Evolutionary conservation across 441 rosid genomes (phyloP).

Genomic region (Pelargonium australe): DNA sequence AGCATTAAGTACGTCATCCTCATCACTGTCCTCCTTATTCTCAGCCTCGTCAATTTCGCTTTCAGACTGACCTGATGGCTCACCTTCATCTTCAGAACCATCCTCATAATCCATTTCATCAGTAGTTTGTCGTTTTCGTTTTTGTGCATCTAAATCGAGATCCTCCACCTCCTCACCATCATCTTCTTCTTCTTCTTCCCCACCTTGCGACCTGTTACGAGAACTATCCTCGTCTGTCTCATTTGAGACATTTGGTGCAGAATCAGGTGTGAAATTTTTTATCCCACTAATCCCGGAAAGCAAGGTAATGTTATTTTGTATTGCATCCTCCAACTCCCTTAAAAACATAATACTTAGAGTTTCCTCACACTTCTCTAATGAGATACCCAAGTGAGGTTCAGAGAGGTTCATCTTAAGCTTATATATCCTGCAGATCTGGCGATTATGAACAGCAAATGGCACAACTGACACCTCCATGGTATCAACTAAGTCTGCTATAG

Average conservation of each 20-base stretch:
- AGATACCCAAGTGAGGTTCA: slow-evolving; percentile 42
- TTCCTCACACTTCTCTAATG: slow-evolving; percentile 59
- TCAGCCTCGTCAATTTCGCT: slow-evolving; percentile 51
- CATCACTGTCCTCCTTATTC: slow-evolving; percentile 38
- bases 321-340: slow-evolving; percentile 89
- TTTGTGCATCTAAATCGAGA: slow-evolving; percentile 82
- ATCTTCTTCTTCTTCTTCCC: slow-evolving; percentile 40
- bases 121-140: slow-evolving; percentile 42
- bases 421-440: slow-evolving; percentile 54
- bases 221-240: slow-evolving; percentile 50
- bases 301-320: slow-evolving; percentile 61
- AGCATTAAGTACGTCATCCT: slow-evolving; percentile 25
- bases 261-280: slow-evolving; percentile 34
- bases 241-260: slow-evolving; percentile 33
- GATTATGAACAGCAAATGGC: slow-evolving; percentile 43
- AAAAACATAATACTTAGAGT: slow-evolving; percentile 44
- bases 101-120: slow-evolving; percentile 92
- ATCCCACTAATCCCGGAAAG: slow-evolving; percentile 75
- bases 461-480: slow-evolving; percentile 59
- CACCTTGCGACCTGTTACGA: slow-evolving; percentile 27
- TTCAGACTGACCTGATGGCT: slow-evolving; percentile 39
- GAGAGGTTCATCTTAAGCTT: slow-evolving; percentile 75
- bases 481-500: slow-evolving; percentile 73
- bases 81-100: slow-evolving; percentile 38
- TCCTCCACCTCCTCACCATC: slow-evolving; percentile 62